Evolutionary conservation across 2,329 filamentous ascomycete genomes (phyloP), one percentile per base, ranked within the genome.

Genomic region (Pleochaeta shiraiana): DNA sequence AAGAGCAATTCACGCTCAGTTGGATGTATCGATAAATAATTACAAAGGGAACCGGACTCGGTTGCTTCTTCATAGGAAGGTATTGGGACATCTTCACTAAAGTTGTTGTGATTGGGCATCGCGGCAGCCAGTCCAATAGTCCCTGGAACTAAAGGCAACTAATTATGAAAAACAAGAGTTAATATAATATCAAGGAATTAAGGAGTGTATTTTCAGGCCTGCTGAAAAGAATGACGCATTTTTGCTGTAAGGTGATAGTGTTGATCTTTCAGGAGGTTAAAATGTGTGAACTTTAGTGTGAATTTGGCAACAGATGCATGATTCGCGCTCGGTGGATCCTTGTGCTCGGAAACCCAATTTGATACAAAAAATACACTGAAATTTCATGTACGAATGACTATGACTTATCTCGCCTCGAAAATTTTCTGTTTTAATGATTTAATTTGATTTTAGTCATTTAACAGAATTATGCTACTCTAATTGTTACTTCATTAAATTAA

Each of bases 61-160:
- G 73, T 81, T 67, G 89, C 88, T 77, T 95, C 88, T 74, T 92
- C 88, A 75, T 93, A 93, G 55, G 84, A 84, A 33, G 88, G 89
- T 72, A 93, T 92, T 34, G 88, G 86, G 57, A 86, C 78, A 67
- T 79, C 76, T 71, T 82, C 80, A 74, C 84, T 83, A 66, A 77
- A 77, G 65, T 77, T 75, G 71, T 83, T 83, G 73, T 81, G 77
- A 73, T 80, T 79, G 67, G 76, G 73, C 70, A 72, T 73, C 1
- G 45, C 45, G 21, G 21, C 45, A 26, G 12, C 26, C 21, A n/a
- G 14, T n/a, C 39, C 39, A 43, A 6, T 43, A 5, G 21, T n/a
- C 39, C 39, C 39, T n/a, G 39, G 21, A 4, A 43, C 39, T n/a
- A 19, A 43, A n/a, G 39, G 39, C 16, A 12, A 28, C 45, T 50